Conservation (phyloP, 208 protist species). For the Naegleria gruberi region DNA sequence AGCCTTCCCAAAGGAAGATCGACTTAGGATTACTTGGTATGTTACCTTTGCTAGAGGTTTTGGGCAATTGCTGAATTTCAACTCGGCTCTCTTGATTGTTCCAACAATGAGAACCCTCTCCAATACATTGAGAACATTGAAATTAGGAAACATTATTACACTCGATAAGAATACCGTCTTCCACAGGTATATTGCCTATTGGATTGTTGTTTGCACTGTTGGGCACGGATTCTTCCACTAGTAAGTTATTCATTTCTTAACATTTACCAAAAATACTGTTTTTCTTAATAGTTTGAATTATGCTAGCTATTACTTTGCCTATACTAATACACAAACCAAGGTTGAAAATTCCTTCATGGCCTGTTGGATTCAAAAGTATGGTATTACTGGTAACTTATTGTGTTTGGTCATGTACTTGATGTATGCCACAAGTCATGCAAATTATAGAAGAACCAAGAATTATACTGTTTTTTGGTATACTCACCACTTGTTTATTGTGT, state of each 20-base stretch:
- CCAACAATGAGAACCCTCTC: neutral
- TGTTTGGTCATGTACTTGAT: conserved; percentile 52
- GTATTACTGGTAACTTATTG: conserved; percentile 45
- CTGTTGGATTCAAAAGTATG: conserved; percentile 17
- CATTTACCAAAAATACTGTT: neutral
- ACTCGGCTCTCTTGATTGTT: neutral
- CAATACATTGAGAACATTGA: neutral
- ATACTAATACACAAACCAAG: neutral
- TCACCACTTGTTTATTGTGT: conserved; percentile 65
- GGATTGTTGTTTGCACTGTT: conserved; percentile 8
- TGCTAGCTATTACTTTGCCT: neutral
- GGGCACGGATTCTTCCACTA: conserved; percentile 30
- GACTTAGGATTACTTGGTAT: neutral
- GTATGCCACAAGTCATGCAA: conserved; percentile 41
- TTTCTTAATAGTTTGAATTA: neutral
- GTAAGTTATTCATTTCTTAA: conserved; percentile 28
- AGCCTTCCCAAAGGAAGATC: neutral
- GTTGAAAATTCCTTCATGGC: neutral
- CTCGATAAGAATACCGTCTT: conserved; percentile 56
- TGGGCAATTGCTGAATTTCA: conserved; percentile 20
- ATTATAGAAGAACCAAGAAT: conserved; percentile 40
- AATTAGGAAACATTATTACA: conserved; percentile 27
- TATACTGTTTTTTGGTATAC: conserved; percentile 69
- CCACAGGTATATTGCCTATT: conserved; percentile 44
- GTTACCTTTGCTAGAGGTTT: conserved; percentile 19